Conservation (phyloP, 768 basidiomycete genomes). For the Nidularia sp. region DNA sequence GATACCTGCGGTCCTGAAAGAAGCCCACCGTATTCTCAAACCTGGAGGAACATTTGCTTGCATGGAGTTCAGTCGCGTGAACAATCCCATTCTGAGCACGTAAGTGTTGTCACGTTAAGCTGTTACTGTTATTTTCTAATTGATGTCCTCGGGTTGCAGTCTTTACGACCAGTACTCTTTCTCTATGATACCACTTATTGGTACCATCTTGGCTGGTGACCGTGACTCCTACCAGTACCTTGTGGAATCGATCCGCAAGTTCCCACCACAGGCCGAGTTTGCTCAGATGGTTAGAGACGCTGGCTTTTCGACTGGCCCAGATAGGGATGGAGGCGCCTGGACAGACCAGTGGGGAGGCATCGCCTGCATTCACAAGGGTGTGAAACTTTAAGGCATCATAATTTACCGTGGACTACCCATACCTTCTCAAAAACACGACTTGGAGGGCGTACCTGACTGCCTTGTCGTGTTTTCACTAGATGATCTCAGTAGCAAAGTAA, state of each 20-base stretch:
- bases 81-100: constrained; percentile 82
- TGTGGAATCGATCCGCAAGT: constrained; percentile 93
- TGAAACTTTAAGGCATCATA: constrained; percentile 52
- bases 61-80: constrained; percentile 92
- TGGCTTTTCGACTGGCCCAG: constrained; percentile 71
- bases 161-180: constrained; percentile 95
- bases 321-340: constrained; percentile 83
- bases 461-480: too few relatives aligned
- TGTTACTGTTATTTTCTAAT: not conserved
- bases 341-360: constrained; percentile 84
- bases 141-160: constrained; percentile 34
- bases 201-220: constrained; percentile 96
- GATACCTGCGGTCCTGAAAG: constrained; percentile 78
- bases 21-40: constrained; percentile 92
- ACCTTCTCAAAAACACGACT: too few relatives aligned
- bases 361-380: constrained; percentile 79
- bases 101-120: constrained; percentile 36
- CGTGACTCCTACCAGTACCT: constrained; percentile 95
- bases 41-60: constrained; percentile 95
- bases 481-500: too few relatives aligned
- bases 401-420: too few relatives aligned
- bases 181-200: constrained; percentile 88
- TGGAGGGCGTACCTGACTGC: too few relatives aligned
- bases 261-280: constrained; percentile 86
- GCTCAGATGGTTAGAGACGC: constrained; percentile 85